Evolutionary conservation across 352 stramenopile species (phyloP), one percentile per base, ranked within the genome.

Genomic region (Albugo laibachii): DNA sequence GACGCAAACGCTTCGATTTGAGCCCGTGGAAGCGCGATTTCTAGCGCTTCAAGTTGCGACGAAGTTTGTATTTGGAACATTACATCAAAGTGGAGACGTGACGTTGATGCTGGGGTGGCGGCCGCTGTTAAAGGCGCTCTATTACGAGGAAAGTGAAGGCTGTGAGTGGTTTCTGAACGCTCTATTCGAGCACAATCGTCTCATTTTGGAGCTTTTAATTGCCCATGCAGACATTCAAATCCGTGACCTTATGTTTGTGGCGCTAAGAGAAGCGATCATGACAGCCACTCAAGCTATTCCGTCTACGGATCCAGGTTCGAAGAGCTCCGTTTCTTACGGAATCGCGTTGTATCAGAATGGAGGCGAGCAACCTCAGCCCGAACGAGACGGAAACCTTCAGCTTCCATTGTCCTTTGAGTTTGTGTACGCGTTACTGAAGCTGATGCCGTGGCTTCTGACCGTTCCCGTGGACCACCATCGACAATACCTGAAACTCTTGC

Each of bases 11-110:
- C 54, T 75, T 34, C 66, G 50, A 14, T 83, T 81, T 37, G 73
- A 80, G 20, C 70, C 73, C 0, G 59, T 69, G 5, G 75, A 86
- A 39, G 67, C 66, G 12, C 73, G 78, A 19, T 64, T 82, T 10
- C 58, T 83, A 35, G 79, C 74, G 5, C 58, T 92, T 18, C 73
- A 87, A 55, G 67, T 85, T 18, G 72, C 71, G 5, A 88, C 75
- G 11, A 79, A 76, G 45, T 92, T 91, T 54, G 76, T 88, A 4
- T 92, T 91, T 50, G 80, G 80, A 16, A 92, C 80, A 12, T 46
- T 91, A 19, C 89, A 71, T 77, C 80, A 91, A 56, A 75, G 62
- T n/a, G 70, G 69, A 1, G 63, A 88, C 49, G 60, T 85, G 3
- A 63, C 60, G 13, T 70, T 72, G 15, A 63, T 91, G n/a, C 53